Evolutionary conservation across 2,329 filamentous ascomycete species (phyloP).

Genomic region (Aspergillus niger): DNA sequence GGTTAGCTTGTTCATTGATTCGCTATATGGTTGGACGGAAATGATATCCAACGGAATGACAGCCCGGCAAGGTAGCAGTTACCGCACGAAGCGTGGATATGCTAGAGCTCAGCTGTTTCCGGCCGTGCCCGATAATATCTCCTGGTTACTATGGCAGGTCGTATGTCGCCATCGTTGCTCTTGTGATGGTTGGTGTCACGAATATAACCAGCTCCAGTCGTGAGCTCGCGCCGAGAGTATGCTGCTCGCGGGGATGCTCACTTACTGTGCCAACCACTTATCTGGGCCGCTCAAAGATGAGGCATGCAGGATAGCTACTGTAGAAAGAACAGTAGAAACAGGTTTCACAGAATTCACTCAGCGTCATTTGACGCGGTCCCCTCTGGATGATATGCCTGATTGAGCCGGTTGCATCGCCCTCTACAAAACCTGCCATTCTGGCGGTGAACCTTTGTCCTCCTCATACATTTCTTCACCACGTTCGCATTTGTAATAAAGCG

Average conservation of each 20-base stretch:
- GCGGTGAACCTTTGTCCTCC: background rate
- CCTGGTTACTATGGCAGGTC: background rate
- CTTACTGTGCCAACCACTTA: background rate
- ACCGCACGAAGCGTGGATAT: background rate
- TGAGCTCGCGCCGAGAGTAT: background rate
- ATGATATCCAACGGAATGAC: background rate
- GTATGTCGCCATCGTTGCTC: background rate
- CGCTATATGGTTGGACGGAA: background rate
- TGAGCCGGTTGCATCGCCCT: background rate
- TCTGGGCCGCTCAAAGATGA: background rate
- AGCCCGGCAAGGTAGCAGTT: background rate
- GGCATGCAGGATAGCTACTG: background rate
- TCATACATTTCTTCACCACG: background rate
- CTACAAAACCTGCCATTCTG: background rate
- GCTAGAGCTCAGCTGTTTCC: background rate
- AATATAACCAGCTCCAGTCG: background rate
- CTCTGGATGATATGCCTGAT: background rate
- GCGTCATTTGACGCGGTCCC: background rate
- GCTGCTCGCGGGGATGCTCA: background rate
- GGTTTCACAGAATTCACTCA: no score
- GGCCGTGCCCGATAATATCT: no score
- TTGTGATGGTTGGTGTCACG: background rate
- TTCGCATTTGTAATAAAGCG: background rate
- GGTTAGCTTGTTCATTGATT: background rate
- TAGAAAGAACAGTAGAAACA: background rate